A percentile compares a stretch with the other conserved stretches of the same genome.
These are phyloP conservation scores for Grosmannia serpens DNA, from an alignment of 2,329 filamentous ascomycete species.

Conservation along the genomic window DNA sequence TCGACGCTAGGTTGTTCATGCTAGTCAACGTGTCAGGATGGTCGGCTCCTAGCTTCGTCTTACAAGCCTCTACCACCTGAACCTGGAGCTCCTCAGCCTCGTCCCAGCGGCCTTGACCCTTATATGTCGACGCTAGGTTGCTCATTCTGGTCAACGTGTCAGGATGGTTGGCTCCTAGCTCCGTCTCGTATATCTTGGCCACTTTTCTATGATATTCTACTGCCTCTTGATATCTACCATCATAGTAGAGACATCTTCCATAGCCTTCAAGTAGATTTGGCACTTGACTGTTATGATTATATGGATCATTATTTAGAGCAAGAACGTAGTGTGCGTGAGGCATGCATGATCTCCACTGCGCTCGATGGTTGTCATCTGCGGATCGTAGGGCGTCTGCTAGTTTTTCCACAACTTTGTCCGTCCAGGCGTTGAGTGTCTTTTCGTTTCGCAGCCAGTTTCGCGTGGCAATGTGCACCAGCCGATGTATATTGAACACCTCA, in stretches of 20 bases:
- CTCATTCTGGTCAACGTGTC: background rate
- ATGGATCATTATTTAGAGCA: background rate
- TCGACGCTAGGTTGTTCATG: background rate
- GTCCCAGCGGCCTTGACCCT: no score
- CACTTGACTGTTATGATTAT: background rate
- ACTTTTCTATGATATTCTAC: background rate
- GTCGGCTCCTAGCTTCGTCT: background rate
- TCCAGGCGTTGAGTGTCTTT: background rate
- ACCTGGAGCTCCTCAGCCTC: no score
- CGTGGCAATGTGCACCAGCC: slow-evolving; percentile 20
- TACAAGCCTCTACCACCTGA: background rate
- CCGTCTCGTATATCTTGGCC: background rate
- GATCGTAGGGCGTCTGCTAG: slow-evolving; percentile 9
- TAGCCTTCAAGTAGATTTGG: background rate
- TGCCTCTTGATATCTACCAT: slow-evolving; percentile 7
- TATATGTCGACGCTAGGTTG: no score
- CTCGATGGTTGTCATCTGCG: background rate
- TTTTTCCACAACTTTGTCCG: slow-evolving; percentile 2
- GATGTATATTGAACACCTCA: slow-evolving; percentile 18
- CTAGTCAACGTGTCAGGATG: slow-evolving; percentile 1
- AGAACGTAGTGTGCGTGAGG: slow-evolving; percentile 3
- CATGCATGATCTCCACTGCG: slow-evolving; percentile 4
- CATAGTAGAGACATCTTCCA: slow-evolving; percentile 1
- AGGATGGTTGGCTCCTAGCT: background rate
- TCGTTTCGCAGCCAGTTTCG: slow-evolving; percentile 16